Evolutionary conservation across 208 protist species (phyloP).

Genomic region (Acanthamoeba healyi): DNA sequence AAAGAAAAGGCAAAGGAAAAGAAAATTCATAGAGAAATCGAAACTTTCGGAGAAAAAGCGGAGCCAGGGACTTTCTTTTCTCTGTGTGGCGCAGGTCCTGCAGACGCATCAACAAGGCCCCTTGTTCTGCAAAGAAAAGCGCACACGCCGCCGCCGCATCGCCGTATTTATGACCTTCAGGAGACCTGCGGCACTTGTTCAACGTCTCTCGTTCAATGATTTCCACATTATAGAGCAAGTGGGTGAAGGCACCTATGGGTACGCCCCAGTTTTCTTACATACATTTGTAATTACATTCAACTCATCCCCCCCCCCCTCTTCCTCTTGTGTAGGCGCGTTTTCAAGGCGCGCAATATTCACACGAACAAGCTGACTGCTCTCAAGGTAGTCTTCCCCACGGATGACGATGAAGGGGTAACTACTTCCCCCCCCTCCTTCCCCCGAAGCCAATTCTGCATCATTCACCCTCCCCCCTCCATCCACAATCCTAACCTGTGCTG

Average conservation of each 20-base stretch:
- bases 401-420: constrained; percentile 60
- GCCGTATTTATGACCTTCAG: neutral
- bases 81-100: no score
- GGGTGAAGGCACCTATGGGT: constrained; percentile 60
- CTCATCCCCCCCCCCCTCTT: no score
- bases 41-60: no score
- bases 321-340: constrained; percentile 19
- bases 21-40: no score
- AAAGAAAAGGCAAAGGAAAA: no score
- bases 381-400: constrained; percentile 18
- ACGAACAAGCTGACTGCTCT: constrained; percentile 28
- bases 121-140: no score
- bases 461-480: neutral
- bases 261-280: neutral
- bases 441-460: neutral
- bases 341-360: constrained; percentile 35
- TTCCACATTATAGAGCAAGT: constrained; percentile 48
- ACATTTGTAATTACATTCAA: no score
- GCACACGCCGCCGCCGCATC: no score
- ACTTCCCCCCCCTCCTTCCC: no score
- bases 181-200: neutral
- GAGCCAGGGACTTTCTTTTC: no score
- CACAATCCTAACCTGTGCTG: no score
- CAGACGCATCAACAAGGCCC: no score
- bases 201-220: neutral